Evolutionary conservation across 129 eudicot species (phyloP).

Genomic region (Helianthus tuberosus): DNA sequence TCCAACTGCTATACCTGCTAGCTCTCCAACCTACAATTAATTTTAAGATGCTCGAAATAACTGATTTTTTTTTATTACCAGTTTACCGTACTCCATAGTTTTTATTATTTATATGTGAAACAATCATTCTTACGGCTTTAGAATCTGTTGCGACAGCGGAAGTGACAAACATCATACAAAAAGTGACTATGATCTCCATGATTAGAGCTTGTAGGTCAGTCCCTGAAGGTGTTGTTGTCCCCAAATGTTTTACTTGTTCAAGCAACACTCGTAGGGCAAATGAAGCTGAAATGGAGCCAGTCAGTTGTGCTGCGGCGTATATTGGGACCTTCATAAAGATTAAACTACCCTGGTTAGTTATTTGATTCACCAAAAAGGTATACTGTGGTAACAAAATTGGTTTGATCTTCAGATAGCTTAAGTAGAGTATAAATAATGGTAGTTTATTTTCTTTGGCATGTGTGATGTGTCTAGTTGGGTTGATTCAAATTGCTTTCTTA

Average conservation of each 20-base stretch:
- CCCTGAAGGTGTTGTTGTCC: slow-evolving; percentile 85
- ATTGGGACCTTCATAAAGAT: slow-evolving; percentile 55
- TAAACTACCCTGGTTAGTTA: neutral
- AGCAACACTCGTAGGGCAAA: slow-evolving; percentile 57
- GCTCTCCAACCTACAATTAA: slow-evolving; percentile 63
- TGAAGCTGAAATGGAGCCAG: slow-evolving; percentile 72
- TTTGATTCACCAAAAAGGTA: neutral
- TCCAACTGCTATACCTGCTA: slow-evolving; percentile 91
- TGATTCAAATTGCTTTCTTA: too few species aligned
- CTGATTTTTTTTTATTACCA: neutral
- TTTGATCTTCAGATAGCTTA: too few species aligned
- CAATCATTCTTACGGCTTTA: slow-evolving; percentile 26
- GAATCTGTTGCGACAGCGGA: slow-evolving; percentile 84
- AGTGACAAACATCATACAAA: slow-evolving; percentile 86
- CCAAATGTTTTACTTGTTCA: slow-evolving; percentile 59
- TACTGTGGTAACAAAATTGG: too few species aligned
- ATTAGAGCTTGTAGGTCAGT: slow-evolving; percentile 63
- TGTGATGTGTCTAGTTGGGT: too few species aligned
- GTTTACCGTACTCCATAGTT: neutral
- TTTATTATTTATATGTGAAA: neutral
- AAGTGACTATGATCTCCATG: slow-evolving; percentile 90
- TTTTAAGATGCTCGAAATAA: neutral
- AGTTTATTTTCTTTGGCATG: too few species aligned
- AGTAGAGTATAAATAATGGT: too few species aligned
- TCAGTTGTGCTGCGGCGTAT: slow-evolving; percentile 67